These are phyloP conservation scores for Amanita jacksonii DNA, from an alignment of 768 basidiomycete species.

Conservation along the genomic window DNA sequence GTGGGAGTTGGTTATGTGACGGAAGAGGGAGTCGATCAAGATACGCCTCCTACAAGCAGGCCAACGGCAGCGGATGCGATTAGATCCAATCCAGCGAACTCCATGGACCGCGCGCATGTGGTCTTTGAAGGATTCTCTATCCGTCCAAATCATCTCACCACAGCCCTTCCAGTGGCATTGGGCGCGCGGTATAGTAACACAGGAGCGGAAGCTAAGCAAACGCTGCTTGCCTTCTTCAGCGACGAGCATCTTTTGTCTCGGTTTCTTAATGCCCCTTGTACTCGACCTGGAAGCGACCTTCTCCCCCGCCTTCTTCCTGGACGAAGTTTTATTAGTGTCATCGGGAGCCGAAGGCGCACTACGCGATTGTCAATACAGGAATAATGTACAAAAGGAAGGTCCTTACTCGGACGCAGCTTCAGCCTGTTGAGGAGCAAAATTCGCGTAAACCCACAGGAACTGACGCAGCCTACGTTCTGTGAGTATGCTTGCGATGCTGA, in stretches of 20 bases:
- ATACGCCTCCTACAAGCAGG: neutral
- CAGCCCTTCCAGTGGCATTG: neutral
- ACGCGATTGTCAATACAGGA: no score
- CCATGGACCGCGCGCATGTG: neutral
- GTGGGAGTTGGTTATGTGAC: slow-evolving; percentile 2
- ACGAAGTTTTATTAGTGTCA: no score
- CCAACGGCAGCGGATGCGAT: neutral
- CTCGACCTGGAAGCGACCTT: neutral
- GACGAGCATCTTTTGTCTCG: neutral
- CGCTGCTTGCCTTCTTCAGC: neutral
- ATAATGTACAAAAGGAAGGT: no score
- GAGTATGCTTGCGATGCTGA: no score
- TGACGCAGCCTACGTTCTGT: no score
- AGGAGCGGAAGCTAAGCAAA: neutral
- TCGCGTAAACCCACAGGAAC: no score
- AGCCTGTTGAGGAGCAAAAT: no score
- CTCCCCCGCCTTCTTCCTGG: no score
- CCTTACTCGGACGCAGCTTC: no score
- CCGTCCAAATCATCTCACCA: neutral
- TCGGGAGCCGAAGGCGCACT: neutral
- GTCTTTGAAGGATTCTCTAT: slow-evolving; percentile 1
- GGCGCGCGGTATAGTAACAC: neutral
- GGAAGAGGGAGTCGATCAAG: slow-evolving; percentile 1
- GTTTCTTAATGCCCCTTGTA: neutral
- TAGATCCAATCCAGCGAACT: neutral